Evolutionary conservation across 2,329 filamentous ascomycete genomes (phyloP).

Genomic region (Aspergillus sergii): DNA sequence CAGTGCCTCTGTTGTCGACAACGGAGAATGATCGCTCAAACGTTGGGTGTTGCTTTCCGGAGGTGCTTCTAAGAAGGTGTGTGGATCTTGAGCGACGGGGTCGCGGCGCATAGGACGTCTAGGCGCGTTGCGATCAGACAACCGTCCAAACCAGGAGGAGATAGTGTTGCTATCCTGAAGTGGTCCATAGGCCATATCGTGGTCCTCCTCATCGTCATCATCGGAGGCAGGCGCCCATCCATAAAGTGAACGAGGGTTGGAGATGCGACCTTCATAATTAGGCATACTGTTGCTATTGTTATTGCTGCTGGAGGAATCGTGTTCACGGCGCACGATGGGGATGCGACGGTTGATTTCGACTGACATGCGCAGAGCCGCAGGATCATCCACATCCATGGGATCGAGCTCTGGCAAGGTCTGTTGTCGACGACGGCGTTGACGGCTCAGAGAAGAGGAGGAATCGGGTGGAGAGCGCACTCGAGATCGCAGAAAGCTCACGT

Average conservation of each 20-base stretch:
- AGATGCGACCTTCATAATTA: constrained; percentile 58
- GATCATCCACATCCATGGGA: constrained; percentile 41
- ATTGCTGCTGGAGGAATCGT: constrained; percentile 46
- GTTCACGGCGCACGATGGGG: constrained; percentile 38
- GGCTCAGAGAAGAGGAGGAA: constrained; percentile 31
- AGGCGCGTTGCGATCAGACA: constrained; percentile 28
- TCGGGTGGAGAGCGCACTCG: constrained; percentile 32
- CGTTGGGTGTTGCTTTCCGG: constrained; percentile 26
- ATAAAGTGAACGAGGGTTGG: constrained; percentile 58
- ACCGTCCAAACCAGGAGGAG: constrained; percentile 30
- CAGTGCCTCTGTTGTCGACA: constrained; percentile 40
- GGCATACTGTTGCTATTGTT: constrained; percentile 41
- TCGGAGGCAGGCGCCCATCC: constrained; percentile 60
- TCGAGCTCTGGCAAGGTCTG: constrained; percentile 29
- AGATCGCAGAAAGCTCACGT: constrained; percentile 54
- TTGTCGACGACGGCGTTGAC: constrained; percentile 37
- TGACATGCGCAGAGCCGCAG: constrained; percentile 29
- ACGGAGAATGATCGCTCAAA: constrained; percentile 20
- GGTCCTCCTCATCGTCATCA: constrained; percentile 28
- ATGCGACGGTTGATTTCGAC: constrained; percentile 48
- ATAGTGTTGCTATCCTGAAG: constrained; percentile 31
- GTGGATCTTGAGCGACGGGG: constrained; percentile 20
- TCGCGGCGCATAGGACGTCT: constrained; percentile 31
- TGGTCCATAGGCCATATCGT: constrained; percentile 32
- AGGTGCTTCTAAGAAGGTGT: constrained; percentile 22